Evolutionary conservation across 768 basidiomycete species (phyloP), one percentile per base, ranked within the genome.

Genomic region (Lactifluus hygrophoroides): DNA sequence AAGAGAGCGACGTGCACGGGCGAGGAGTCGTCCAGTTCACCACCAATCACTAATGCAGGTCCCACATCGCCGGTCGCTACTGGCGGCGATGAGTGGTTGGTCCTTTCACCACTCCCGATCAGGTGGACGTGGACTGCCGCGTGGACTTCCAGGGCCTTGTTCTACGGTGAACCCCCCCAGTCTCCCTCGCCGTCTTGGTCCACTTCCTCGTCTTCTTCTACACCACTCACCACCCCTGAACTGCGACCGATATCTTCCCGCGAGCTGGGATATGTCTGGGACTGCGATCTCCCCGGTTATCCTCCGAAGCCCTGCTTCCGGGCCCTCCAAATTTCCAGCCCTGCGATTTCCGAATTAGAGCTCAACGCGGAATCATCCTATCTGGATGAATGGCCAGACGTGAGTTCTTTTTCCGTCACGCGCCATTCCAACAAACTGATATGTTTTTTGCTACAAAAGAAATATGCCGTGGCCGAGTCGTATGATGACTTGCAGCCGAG

Each of bases 401-500:
- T 59, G 19, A 27, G 58, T 50, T 38, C 54, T 1, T 6, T 3
- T 30, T 8, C 21, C 10, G 17, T 30, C 25, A 16, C 2, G 5
- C 25, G n/a, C n/a, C n/a, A n/a, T n/a, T 16, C 3, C 14, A 27
- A 13, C 45, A 5, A 16, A 14, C 34, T 54, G 19, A 59, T 43
- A 14, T 19, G 11, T 28, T 43, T 19, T 23, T 43, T 13, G 37
- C 17, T 16, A 9, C 8, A 32, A 32, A 17, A 59, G 58, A 59
- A 59, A 49, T 59, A 59, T 40, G 32, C 27, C 21, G 52, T 35
- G 34, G 58, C 58, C n/a, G 38, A 30, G 40, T 54, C 52, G 34
- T 54, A 35, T 40, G 46, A 54, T 42, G 21, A 54, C 40, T 7
- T 54, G 32, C 38, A 17, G 10, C 58, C 52, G 13, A 46, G 42